Conservation (phyloP, 2,329 filamentous ascomycete genomes). For the Cytospora piceae region DNA sequence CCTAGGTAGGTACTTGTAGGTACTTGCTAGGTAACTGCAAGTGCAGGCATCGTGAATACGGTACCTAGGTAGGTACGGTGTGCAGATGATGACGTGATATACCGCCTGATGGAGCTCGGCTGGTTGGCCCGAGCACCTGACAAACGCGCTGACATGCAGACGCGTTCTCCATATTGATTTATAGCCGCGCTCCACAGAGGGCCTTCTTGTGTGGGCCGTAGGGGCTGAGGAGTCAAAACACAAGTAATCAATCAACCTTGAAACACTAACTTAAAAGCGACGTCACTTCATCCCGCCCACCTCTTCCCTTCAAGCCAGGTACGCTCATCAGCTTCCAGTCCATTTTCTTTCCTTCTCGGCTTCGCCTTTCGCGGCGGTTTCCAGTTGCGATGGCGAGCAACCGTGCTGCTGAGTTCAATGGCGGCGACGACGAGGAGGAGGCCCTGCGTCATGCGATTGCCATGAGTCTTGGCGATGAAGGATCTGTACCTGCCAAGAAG, state of each 20-base stretch:
- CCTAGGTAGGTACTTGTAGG: background rate
- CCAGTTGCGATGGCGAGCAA: slow-evolving; percentile 33
- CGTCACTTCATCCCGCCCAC: slow-evolving; percentile 21
- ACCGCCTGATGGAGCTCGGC: background rate
- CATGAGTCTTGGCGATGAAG: slow-evolving; percentile 51
- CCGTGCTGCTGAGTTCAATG: slow-evolving; percentile 37
- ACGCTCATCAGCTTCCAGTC: background rate
- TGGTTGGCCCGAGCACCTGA: background rate
- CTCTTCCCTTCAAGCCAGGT: background rate
- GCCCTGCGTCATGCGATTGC: slow-evolving; percentile 65
- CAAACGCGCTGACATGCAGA: background rate
- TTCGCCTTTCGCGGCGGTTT: background rate
- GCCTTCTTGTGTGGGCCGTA: background rate
- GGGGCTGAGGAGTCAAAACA: background rate
- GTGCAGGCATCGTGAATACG: too few relatives aligned
- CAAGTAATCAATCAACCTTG: background rate
- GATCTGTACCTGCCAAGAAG: background rate
- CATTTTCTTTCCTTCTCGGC: background rate
- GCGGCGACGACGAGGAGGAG: slow-evolving; percentile 56
- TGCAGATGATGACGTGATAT: background rate
- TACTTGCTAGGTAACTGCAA: background rate
- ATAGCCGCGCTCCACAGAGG: slow-evolving; percentile 1
- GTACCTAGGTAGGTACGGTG: too few relatives aligned
- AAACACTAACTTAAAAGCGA: slow-evolving; percentile 14
- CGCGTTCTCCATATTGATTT: background rate